These are phyloP conservation scores for Cenchrus fungigraminus DNA, from an alignment of 176 grass and related monocot species.

Conservation along the genomic window DNA sequence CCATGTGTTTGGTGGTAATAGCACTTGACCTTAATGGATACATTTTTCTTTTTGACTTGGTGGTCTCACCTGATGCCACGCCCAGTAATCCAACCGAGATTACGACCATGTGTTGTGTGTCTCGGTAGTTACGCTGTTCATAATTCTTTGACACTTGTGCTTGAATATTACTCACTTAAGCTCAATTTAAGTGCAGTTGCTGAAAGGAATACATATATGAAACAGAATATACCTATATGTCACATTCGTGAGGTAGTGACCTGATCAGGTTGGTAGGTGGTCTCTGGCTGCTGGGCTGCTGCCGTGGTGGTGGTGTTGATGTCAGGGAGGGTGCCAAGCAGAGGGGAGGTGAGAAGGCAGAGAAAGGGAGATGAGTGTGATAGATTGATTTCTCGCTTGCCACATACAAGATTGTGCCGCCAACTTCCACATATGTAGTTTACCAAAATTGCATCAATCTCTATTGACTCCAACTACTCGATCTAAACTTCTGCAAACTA, in stretches of 20 bases:
- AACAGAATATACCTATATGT: background rate
- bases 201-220: background rate
- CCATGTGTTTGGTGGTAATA: background rate
- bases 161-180: background rate
- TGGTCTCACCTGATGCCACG: background rate
- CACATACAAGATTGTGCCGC: background rate
- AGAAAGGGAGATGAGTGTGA: background rate
- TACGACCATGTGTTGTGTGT: background rate
- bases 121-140: background rate
- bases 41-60: background rate
- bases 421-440: background rate
- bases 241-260: background rate
- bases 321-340: background rate
- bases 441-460: slow-evolving; percentile 4
- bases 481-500: background rate
- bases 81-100: background rate
- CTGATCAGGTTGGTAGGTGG: background rate
- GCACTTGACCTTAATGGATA: background rate
- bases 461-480: background rate
- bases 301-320: background rate
- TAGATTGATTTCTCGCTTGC: background rate
- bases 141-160: background rate
- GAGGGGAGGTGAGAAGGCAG: background rate
- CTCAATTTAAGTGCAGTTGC: background rate
- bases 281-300: background rate